Conservation (phyloP, 805 yeast species). For the Candida awuae region DNA sequence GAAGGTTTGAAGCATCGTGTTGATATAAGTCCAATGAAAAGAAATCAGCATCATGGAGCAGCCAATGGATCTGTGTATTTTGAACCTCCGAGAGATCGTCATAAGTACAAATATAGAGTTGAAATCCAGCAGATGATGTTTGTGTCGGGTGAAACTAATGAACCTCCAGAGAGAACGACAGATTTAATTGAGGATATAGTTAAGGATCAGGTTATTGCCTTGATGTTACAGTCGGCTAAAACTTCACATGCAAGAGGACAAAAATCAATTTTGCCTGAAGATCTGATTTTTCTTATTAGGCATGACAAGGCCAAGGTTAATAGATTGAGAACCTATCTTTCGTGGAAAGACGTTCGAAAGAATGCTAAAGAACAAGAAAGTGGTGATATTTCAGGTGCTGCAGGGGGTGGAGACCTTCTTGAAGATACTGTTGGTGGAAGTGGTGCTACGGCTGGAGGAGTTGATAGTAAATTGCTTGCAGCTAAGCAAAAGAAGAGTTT, state of each 20-base stretch:
- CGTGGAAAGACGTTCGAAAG: constrained; percentile 96
- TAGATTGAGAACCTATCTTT: constrained; percentile 77
- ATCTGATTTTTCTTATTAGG: constrained; percentile 83
- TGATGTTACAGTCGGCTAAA: constrained; percentile 62
- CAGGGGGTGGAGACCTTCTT: constrained; percentile 28
- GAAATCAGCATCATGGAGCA: neutral
- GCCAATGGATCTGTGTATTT: neutral
- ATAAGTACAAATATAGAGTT: constrained; percentile 68
- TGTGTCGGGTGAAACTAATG: constrained; percentile 90
- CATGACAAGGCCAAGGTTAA: constrained; percentile 93
- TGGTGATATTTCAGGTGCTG: constrained; percentile 33
- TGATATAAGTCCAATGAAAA: neutral
- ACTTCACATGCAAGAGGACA: constrained; percentile 77
- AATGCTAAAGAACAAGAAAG: constrained; percentile 52
- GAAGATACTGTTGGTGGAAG: constrained; percentile 21
- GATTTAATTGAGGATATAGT: constrained; percentile 94
- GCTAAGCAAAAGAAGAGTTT: constrained; percentile 62
- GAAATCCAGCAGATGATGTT: constrained; percentile 99
- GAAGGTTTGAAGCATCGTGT: neutral
- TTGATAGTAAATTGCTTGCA: constrained; percentile 37
- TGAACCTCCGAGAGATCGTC: constrained; percentile 16
- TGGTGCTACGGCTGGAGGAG: constrained; percentile 25
- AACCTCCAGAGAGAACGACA: constrained; percentile 87
- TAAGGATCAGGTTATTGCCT: constrained; percentile 86
- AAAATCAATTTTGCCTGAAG: constrained; percentile 82